A percentile compares a stretch with the other conserved stretches of the same genome.
These are phyloP conservation scores for Cyclospora cayetanensis DNA, from an alignment of 169 alveolate species.

Conservation along the genomic window DNA sequence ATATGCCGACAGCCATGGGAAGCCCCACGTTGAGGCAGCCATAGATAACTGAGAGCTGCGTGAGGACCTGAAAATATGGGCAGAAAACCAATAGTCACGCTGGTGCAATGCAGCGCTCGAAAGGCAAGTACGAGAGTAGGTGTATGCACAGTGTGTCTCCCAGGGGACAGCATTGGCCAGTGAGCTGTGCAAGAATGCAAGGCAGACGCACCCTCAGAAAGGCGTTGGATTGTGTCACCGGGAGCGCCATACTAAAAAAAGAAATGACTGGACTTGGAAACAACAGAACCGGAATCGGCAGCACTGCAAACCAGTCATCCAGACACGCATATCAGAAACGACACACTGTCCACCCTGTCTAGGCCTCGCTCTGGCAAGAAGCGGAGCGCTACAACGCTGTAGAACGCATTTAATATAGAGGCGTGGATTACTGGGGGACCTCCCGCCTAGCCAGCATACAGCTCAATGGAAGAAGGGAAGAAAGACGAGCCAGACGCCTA, in stretches of 20 bases:
- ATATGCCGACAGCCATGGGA: constrained; percentile 68
- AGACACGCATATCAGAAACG: too few species aligned
- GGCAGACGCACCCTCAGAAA: constrained; percentile 39
- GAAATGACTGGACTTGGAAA: constrained; percentile 46
- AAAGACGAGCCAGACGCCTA: too few species aligned
- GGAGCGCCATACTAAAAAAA: background rate
- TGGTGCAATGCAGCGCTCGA: background rate
- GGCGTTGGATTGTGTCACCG: background rate
- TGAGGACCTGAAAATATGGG: constrained; percentile 33
- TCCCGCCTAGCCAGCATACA: too few species aligned
- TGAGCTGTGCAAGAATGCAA: too few species aligned
- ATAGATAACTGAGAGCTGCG: constrained; percentile 51
- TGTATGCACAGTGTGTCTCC: background rate
- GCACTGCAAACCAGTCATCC: background rate
- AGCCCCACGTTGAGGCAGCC: constrained; percentile 67
- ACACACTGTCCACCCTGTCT: too few species aligned
- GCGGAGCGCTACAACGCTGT: too few species aligned
- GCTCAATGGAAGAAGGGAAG: too few species aligned
- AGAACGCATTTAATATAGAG: too few species aligned
- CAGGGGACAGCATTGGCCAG: too few species aligned
- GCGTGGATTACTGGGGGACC: too few species aligned
- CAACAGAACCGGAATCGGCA: constrained; percentile 65
- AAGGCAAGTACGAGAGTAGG: background rate
- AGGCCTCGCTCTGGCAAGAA: too few species aligned
- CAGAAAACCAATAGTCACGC: too few species aligned